A percentile compares a stretch with the other conserved stretches of the same genome.
These are phyloP conservation scores for Malus hybrid DNA, from an alignment of 331 rosid genomes.

Conservation along the genomic window DNA sequence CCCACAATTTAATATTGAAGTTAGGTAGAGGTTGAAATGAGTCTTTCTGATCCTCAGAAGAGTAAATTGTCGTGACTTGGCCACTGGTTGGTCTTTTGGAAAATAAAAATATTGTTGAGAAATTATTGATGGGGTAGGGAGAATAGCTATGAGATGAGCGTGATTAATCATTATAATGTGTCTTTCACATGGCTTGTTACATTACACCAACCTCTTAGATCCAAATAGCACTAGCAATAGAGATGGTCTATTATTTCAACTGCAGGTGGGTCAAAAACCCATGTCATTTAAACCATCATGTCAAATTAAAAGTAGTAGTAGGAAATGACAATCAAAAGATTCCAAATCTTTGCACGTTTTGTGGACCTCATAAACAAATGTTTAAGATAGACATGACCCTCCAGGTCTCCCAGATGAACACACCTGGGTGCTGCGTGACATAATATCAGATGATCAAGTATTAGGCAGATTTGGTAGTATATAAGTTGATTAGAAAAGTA, in stretches of 20 bases:
- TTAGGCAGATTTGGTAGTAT: too few species aligned
- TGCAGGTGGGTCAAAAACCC: slow-evolving; percentile 74
- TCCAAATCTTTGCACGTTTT: slow-evolving; percentile 44
- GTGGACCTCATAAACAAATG: slow-evolving; percentile 24
- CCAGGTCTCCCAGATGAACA: slow-evolving; percentile 11
- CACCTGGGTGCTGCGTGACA: background rate
- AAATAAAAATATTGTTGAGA: slow-evolving; percentile 5
- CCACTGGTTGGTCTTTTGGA: rapidly evolving
- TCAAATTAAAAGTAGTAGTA: slow-evolving; percentile 26
- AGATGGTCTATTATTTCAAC: slow-evolving; percentile 72
- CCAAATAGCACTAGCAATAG: slow-evolving; percentile 19
- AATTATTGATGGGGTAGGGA: slow-evolving; percentile 38
- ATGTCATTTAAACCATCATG: slow-evolving; percentile 39
- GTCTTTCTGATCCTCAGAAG: too few species aligned
- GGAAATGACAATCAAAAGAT: slow-evolving; percentile 41
- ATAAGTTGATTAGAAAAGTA: too few species aligned
- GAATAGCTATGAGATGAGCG: slow-evolving; percentile 15
- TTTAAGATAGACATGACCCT: slow-evolving; percentile 21
- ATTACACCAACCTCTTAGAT: slow-evolving; percentile 50
- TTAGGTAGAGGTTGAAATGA: too few species aligned
- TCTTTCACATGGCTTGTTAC: slow-evolving; percentile 66
- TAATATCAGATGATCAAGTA: background rate
- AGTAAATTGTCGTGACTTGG: too few species aligned
- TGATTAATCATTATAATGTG: slow-evolving; percentile 27
- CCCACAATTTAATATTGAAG: background rate